These are phyloP conservation scores for Phytophthora hibernalis DNA, from an alignment of 352 stramenopile genomes.

Conservation along the genomic window DNA sequence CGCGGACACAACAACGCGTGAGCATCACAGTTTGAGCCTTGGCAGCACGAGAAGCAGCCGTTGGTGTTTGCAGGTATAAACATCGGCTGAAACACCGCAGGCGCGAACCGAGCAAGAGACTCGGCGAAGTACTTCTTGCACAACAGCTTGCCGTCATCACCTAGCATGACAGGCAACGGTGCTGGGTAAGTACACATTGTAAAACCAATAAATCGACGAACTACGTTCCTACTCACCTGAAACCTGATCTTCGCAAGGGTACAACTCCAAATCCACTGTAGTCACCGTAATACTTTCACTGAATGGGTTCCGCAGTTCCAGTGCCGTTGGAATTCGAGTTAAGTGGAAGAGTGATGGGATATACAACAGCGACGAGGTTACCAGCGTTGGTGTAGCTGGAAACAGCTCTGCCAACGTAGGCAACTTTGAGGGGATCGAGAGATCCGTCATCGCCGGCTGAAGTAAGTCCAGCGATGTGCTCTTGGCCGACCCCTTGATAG, in stretches of 20 bases:
- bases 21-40: conserved; percentile 61
- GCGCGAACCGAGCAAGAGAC: conserved; percentile 73
- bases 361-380: conserved; percentile 81
- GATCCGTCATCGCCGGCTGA: conserved; percentile 56
- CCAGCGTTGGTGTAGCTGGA: conserved; percentile 68
- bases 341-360: conserved; percentile 78
- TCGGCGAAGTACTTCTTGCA: conserved; percentile 78
- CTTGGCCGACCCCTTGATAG: conserved; percentile 59
- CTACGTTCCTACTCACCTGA: conserved; percentile 40
- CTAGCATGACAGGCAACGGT: conserved; percentile 7
- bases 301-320: conserved; percentile 85
- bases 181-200: neutral
- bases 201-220: neutral
- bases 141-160: conserved; percentile 50
- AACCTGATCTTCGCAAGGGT: conserved; percentile 74
- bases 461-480: conserved; percentile 72
- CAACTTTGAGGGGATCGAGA: conserved; percentile 68
- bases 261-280: conserved; percentile 71
- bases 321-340: conserved; percentile 68
- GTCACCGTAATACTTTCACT: conserved; percentile 80
- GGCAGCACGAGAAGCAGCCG: conserved; percentile 83
- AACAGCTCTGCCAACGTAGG: conserved; percentile 73
- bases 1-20: conserved; percentile 67
- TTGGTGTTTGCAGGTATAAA: conserved; percentile 72
- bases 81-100: conserved; percentile 66